phyloP scores from a whole-genome alignment of 768 basidiomycete species.

The Naganishia friedmannii region DNA sequence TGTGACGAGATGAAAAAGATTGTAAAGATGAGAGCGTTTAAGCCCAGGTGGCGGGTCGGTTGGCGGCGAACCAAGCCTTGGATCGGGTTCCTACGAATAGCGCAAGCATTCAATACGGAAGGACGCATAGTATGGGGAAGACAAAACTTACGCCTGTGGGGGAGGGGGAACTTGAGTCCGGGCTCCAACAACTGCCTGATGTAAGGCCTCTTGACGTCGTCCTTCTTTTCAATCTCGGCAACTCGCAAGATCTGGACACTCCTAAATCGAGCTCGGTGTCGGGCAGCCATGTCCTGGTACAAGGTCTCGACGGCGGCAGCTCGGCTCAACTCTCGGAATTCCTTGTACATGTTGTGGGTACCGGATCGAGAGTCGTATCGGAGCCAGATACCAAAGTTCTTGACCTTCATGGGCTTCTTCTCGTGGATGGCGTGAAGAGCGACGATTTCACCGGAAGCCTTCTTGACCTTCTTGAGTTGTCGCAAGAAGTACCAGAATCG shows the following conservation, averaged over 20 bases:
- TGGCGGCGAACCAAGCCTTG: slow-evolving; percentile 53
- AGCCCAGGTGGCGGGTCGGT: slow-evolving; percentile 49
- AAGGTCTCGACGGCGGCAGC: slow-evolving; percentile 92
- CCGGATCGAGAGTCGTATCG: slow-evolving; percentile 99
- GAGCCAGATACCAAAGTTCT: slow-evolving; percentile 99
- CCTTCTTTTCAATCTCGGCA: slow-evolving; percentile 87
- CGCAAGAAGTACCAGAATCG: slow-evolving; percentile 99
- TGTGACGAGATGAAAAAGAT: background rate
- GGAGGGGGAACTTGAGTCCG: slow-evolving; percentile 93
- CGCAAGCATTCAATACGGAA: background rate
- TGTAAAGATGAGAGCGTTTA: slow-evolving; percentile 33
- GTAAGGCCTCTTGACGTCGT: slow-evolving; percentile 90
- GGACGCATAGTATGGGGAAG: background rate
- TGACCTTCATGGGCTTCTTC: slow-evolving; percentile 95
- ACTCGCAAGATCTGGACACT: slow-evolving; percentile 99
- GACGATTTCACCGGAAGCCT: slow-evolving; percentile 98
- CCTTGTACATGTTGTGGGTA: slow-evolving; percentile 77
- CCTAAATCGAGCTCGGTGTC: slow-evolving; percentile 98
- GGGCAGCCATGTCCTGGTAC: slow-evolving; percentile 99
- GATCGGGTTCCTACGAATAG: slow-evolving; percentile 40
- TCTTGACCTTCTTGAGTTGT: slow-evolving; percentile 98
- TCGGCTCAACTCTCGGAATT: slow-evolving; percentile 88
- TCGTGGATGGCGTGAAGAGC: slow-evolving; percentile 96
- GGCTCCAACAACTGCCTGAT: slow-evolving; percentile 93
- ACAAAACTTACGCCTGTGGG: slow-evolving; percentile 58